Base-by-base conservation (phyloP, 176 grass and related monocot species). In the Thinopyrum elongatum region DNA sequence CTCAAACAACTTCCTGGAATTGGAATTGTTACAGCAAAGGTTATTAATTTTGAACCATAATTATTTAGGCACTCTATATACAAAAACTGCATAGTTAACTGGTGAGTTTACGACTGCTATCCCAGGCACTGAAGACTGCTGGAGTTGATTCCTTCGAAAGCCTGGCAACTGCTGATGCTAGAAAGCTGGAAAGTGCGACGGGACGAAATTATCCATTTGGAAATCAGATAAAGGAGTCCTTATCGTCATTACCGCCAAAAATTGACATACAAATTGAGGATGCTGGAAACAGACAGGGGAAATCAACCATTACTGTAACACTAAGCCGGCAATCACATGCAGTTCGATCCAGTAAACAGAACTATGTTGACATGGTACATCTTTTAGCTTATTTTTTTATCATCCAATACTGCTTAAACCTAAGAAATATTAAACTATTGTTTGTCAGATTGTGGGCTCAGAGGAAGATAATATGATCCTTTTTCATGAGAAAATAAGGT, bases 21-120 rank as follows among this genome's bases (percentile, higher is more conserved):
- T 76, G 96, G 96, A 90, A 92, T 94, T 88, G 85, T 98, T 63
- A 98, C 96, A 83, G 96, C 93, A 68, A 98, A 95, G 96, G 96
- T 98, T 80, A 47, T 72, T 81, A 58, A 23, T 77, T 83, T 70
- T 61, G 84, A 44, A 30, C 42, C 60, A 75, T 73, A 83, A n/a
- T 59, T 66, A 73, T 73, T 44, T 57, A 57, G 25, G 25, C 70
- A 65, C 19, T 80, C 47, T 82, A 64, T 86, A 35, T 79, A 36
- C n/a, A 49, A 49, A 82, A 7, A 30, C 31, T 57, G 25, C 65
- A 69, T 79, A 60, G 79, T 65, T 84, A 57, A 87, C 36, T 63
- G 49, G 90, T 86, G 84, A 84, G 55, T 69, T 81, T 49, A 78
- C 58, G 70, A 67, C 57, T 86, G 51, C 44, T 81, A 73, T 87